Percentiles rank a stretch among this genome's conserved stretches.
Conservation (phyloP, 441 rosid genomes). For the Pelargonium australe region DNA sequence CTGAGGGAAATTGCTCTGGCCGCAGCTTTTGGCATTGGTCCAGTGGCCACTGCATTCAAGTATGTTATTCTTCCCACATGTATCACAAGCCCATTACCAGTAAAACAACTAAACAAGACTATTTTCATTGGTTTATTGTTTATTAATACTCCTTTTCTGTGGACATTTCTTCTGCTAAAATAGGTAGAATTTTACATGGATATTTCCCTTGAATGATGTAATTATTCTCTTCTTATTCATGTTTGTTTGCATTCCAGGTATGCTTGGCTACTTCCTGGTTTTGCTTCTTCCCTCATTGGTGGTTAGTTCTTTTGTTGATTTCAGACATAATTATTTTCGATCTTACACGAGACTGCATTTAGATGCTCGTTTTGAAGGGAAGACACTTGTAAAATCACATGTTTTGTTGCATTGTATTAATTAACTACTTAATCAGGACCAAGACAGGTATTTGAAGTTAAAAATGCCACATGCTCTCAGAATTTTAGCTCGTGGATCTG, state of each 20-base stretch:
- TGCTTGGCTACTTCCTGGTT: slow-evolving; percentile 7
- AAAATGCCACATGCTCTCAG: background rate
- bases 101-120: background rate
- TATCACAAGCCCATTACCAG: background rate
- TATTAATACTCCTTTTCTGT: background rate
- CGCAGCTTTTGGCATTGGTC: slow-evolving; percentile 7
- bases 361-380: background rate
- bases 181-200: background rate
- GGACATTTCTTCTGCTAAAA: background rate
- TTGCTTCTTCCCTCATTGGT: slow-evolving; percentile 5
- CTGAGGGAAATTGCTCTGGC: slow-evolving; percentile 7
- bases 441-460: background rate
- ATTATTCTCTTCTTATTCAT: slow-evolving; percentile 1
- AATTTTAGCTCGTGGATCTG: background rate
- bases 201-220: background rate
- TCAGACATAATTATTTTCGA: background rate
- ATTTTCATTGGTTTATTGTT: background rate
- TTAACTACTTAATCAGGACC: too few relatives aligned
- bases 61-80: background rate
- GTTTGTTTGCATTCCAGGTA: slow-evolving; percentile 2
- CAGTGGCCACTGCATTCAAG: slow-evolving; percentile 4
- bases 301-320: slow-evolving; percentile 1
- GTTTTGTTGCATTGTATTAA: background rate
- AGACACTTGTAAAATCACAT: background rate
- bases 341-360: background rate